Base-by-base conservation (phyloP, 225 moss, liverwort and hornwort species). In the Thuidium tamariscinum region DNA sequence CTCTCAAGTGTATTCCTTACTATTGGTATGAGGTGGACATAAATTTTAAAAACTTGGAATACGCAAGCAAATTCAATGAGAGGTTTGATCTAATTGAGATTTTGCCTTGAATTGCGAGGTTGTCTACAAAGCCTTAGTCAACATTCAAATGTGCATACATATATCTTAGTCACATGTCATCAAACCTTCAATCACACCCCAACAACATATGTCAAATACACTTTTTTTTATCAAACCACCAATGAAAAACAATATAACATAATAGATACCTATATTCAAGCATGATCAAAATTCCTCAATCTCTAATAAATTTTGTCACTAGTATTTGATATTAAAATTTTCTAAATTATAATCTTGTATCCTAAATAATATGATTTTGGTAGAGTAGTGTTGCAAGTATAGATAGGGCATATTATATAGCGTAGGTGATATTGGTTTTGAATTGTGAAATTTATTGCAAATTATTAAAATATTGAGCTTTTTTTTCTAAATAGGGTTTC, bases 11-110 rank as follows among this genome's bases (percentile, higher is more conserved):
- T 37, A 4, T 1, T 54, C 4, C 1, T 76, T 4, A 25, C 6
- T 75, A 14, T 0, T 21, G 0, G 16, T 22, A 25, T 0, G 0
- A 23, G 2, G 21, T 34, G 1, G 4, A 1, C 4, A 75, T 23
- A 13, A n/a, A 52, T 3, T 9, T 75, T 13, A 2, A 20, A 34
- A n/a, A 23, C 4, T 51, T 49, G 2, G 0, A 5, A 51, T 22
- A 5, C 10, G 34, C 5, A 34, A 7, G 2, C 11, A 46, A 46
- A 46, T 72, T 1, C 2, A 72, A 11, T 46, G 4, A 46, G 10
- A 30, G 4, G 46, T 30, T 72, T 18, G 11, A 46, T 46, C 17
- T 10, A 30, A 46, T 46, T 46, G 11, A 72, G 2, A 17, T 72
- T 10, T 46, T 11, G 10, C 3, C 1, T 29, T 1, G 6, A 0